A percentile compares a stretch with the other conserved stretches of the same genome.
Conservation (phyloP, 371 early-diverging fungal species). For the Astathelohania contejeani region DNA sequence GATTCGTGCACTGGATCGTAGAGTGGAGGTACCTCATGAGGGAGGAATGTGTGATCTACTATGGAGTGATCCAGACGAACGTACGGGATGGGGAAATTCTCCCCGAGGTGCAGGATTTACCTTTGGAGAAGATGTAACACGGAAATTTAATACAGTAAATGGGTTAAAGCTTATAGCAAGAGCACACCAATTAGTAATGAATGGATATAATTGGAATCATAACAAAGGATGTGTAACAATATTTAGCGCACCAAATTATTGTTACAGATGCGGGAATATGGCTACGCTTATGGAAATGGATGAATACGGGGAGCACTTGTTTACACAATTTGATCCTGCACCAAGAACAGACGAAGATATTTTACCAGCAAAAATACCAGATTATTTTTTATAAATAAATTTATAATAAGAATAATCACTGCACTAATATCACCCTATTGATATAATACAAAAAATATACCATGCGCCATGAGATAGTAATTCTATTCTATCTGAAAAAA, state of each 20-base stretch:
- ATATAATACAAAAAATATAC: no score
- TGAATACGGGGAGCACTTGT: constrained; percentile 61
- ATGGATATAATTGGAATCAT: constrained; percentile 94
- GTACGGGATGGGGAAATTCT: constrained; percentile 88
- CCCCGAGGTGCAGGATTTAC: constrained; percentile 95
- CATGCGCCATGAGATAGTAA: no score
- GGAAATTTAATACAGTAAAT: constrained; percentile 87
- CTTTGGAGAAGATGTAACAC: constrained; percentile 78
- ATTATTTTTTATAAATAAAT: constrained; percentile 87
- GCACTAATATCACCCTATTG: no score
- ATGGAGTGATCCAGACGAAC: constrained; percentile 98
- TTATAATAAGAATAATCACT: no score
- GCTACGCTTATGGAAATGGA: constrained; percentile 89
- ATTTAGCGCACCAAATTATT: constrained; percentile 97
- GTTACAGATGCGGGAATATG: constrained; percentile 94
- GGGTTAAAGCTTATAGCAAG: constrained; percentile 81
- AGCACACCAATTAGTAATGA: constrained; percentile 97
- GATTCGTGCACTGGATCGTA: constrained; percentile 77
- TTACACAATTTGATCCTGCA: constrained; percentile 89
- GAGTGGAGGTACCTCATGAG: constrained; percentile 93
- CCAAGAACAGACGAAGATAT: constrained; percentile 88
- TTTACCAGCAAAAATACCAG: constrained; percentile 86
- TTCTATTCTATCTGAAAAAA: no score
- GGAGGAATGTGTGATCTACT: constrained; percentile 93
- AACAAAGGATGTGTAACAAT: constrained; percentile 93